Base-by-base conservation (phyloP, 2,329 filamentous ascomycete species). In the Fusarium beomiforme region DNA sequence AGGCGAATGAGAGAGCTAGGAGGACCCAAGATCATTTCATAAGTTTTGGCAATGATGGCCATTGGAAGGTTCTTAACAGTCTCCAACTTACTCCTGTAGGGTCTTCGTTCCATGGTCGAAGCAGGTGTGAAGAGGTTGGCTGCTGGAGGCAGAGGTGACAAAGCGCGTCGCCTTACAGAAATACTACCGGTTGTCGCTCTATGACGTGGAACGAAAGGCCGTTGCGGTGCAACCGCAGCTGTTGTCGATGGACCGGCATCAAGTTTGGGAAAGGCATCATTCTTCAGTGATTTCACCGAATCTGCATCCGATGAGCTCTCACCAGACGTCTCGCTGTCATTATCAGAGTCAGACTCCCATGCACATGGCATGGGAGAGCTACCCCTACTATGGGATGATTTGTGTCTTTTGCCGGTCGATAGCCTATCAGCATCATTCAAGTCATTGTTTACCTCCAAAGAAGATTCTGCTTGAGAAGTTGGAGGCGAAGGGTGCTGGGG, bases 1-100 rank as follows among this genome's bases (percentile, higher is more conserved):
- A 97, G 84, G 29, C 89, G 86, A 37, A 97, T 88, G 4, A 97
- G 86, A 74, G 95, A 90, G 19, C 91, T 88, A 0, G 95, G 94
- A n/a, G 94, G 94, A 1, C 92, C 90, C 17, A 97, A 83, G 7
- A 97, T 86, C 33, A 96, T 86, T 55, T 93, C 90, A 69, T 89
- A 90, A 0, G 94, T 94, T 81, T 93, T 95, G 60, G 91, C 88
- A 29, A 97, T 87, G 33, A 97, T 87, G 6, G 90, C 87, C 54
- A 88, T 72, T 14, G 77, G 76, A 21, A 76, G 59, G 19, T 70
- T 75, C 53, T 70, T 75, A 19, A 75, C 70, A 12, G 67, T 62
- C 42, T 74, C 74, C n/a, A 77, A 29, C 31, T 59, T 74, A 59
- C 64, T 77, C 41, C 65, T 59, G 37, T 69, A 69, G 5, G 73